These are phyloP conservation scores for Lophiotrema nucula DNA, from an alignment of 495 filamentous ascomycete genomes.

Conservation along the genomic window DNA sequence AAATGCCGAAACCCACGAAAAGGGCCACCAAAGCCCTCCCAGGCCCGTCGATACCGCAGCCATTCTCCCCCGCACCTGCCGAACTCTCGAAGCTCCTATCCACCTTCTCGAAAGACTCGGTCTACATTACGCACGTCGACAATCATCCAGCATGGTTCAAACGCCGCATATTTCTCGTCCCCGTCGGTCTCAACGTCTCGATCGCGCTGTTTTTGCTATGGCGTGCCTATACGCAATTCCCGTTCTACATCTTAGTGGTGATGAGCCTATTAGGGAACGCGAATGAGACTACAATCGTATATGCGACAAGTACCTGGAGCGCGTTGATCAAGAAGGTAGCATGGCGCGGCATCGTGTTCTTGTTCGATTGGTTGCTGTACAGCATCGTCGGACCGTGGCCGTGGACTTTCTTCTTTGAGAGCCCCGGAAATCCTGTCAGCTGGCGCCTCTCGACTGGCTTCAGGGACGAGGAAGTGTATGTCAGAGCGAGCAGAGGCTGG, in stretches of 20 bases:
- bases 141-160: slow-evolving; percentile 62
- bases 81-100: slow-evolving; percentile 60
- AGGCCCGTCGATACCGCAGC: slow-evolving; percentile 46
- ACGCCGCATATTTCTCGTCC: slow-evolving; percentile 71
- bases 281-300: slow-evolving; percentile 27
- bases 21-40: slow-evolving; percentile 13
- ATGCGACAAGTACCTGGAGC: slow-evolving; percentile 48
- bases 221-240: slow-evolving; percentile 59
- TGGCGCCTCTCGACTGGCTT: slow-evolving; percentile 76
- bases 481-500: slow-evolving; percentile 66
- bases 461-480: slow-evolving; percentile 67
- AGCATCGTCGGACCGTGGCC: slow-evolving; percentile 75
- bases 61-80: slow-evolving; percentile 62
- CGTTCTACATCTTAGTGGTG: slow-evolving; percentile 65
- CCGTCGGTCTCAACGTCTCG: slow-evolving; percentile 64
- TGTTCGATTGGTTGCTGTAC: slow-evolving; percentile 68
- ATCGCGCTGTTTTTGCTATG: slow-evolving; percentile 59
- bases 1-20: slow-evolving; percentile 27
- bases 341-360: slow-evolving; percentile 57
- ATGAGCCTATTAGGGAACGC: slow-evolving; percentile 23
- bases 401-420: slow-evolving; percentile 61
- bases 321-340: slow-evolving; percentile 52
- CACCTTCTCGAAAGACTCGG: slow-evolving; percentile 58
- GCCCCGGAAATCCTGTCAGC: slow-evolving; percentile 49
- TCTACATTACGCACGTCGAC: slow-evolving; percentile 83